Conservation (phyloP, 257 asterid species). For the Fraxinus cuspidata region DNA sequence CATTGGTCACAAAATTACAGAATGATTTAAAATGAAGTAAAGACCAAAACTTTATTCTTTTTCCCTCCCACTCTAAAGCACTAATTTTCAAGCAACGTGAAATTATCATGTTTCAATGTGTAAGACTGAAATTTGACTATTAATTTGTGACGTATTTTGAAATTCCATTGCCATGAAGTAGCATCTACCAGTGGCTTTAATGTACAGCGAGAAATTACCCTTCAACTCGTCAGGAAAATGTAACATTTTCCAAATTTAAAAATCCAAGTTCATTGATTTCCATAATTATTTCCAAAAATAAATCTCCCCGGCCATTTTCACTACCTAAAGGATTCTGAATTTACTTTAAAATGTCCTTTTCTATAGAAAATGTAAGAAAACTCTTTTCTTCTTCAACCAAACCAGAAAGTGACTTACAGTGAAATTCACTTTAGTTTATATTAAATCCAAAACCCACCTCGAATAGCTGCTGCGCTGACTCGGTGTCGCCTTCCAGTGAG, state of each 20-base stretch:
- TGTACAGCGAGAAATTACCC: background rate
- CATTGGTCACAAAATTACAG: slow-evolving; percentile 30
- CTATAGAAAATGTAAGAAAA: slow-evolving; percentile 2
- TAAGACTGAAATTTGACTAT: background rate
- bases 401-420: background rate
- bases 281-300: background rate
- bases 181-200: background rate
- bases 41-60: background rate
- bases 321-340: background rate
- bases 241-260: background rate
- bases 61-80: background rate
- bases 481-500: slow-evolving; percentile 38
- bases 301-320: slow-evolving; percentile 12
- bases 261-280: background rate
- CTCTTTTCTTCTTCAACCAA: background rate
- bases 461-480: slow-evolving; percentile 59
- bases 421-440: slow-evolving; percentile 5
- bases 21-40: background rate
- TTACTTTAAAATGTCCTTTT: background rate
- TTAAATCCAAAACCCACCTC: slow-evolving; percentile 41
- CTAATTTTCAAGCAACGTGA: slow-evolving; percentile 7
- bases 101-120: background rate
- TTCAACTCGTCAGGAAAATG: background rate
- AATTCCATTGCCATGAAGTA: background rate
- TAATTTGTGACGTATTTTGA: background rate